These are phyloP conservation scores for Pyrenochaeta sp. DNA, from an alignment of 2,329 filamentous ascomycete species.

Conservation along the genomic window DNA sequence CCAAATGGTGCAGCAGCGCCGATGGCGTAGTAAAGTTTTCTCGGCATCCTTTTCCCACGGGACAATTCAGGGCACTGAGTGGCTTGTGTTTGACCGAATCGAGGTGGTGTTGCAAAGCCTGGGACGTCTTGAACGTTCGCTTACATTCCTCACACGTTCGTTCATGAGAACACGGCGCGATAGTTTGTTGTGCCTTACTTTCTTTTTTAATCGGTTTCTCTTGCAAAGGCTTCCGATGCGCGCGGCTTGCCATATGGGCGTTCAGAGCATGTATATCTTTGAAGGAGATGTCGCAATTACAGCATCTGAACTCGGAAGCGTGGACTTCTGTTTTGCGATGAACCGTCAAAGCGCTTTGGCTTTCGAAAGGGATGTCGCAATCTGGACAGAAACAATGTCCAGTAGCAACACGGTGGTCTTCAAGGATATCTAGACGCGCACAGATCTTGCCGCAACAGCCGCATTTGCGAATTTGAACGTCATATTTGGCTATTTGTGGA, in stretches of 20 bases:
- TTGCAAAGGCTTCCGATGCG: constrained; percentile 8
- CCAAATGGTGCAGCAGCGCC: no score
- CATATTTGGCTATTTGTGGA: constrained; percentile 5
- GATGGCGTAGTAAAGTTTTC: no score
- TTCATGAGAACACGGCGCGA: no score
- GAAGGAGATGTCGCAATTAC: constrained; percentile 21
- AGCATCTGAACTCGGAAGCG: constrained; percentile 16
- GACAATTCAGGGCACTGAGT: no score
- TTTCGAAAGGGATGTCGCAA: constrained; percentile 16
- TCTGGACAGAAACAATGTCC: constrained; percentile 17
- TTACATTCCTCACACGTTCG: no score
- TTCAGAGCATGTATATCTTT: constrained; percentile 15
- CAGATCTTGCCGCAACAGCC: constrained; percentile 12
- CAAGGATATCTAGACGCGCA: constrained; percentile 13
- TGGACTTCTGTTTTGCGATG: constrained; percentile 7
- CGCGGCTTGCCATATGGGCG: constrained; percentile 11
- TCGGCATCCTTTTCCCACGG: no score
- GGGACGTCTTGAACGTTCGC: no score
- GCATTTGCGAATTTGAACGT: constrained; percentile 7
- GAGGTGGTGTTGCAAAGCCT: no score
- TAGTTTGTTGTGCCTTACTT: no score
- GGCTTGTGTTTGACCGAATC: no score
- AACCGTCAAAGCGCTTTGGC: constrained; percentile 2
- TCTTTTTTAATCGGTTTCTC: no score
- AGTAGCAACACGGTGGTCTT: constrained; percentile 14